Evolutionary conservation across 805 yeast genomes (phyloP), one percentile per base, ranked within the genome.

Genomic region (Candida nemodendra): DNA sequence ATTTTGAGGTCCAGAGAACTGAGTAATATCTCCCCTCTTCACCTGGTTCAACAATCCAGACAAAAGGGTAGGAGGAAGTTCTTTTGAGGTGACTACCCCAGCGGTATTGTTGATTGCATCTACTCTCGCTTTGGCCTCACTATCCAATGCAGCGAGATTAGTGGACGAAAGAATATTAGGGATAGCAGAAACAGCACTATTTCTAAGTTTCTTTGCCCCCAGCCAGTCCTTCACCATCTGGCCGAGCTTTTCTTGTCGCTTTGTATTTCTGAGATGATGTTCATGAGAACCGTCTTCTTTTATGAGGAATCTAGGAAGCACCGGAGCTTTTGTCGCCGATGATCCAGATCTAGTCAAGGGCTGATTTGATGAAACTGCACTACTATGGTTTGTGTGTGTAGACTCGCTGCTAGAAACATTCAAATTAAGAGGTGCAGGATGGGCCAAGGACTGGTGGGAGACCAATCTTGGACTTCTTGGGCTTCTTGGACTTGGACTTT

Each of bases 221-320:
- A 84, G 58, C 50, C 83, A 70, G 56, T 81, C 87, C 53, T 82
- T 84, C 44, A 84, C 68, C 89, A 84, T 82, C 42, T 78, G 78
- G 6, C 81, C 72, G 25, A 84, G 59, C 50, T 84, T 84, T 54
- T 84, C 95, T 59, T 84, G 91, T 50, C 95, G 69, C 57, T 79
- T 82, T 6, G 91, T 81, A 30, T 82, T 80, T 42, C 78, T 73
- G 42, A 91, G 68, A 56, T 78, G 79, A 61, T 91, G 99, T 53
- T 77, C 86, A 61, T 91, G 99, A 9, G 65, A 47, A 4, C 95
- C 95, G 48, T 81, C 82, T 33, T 80, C 87, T 34, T 66, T 64
- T 54, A 80, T 62, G 15, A 65, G 51, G 54, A 81, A 81, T 29
- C 90, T 51, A 1, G 76, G 76, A 5, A 29, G 29, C 4, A 33